Percentiles rank a stretch among this genome's conserved stretches.
phyloP scores from a whole-genome alignment of 1,284 basidiomycete genomes.

The Wolfiporia cocos region DNA sequence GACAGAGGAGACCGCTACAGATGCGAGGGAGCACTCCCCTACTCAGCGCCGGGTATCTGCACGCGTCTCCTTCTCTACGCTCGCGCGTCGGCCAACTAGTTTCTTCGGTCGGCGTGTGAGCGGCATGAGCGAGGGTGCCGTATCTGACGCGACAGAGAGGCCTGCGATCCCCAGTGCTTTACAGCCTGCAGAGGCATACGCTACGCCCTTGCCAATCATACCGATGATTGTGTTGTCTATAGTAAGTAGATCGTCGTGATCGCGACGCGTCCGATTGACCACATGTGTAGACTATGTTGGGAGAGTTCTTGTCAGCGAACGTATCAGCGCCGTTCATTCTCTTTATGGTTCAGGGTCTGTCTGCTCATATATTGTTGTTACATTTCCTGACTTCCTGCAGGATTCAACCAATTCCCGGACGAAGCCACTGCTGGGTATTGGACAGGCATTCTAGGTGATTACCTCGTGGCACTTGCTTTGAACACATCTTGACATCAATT shows the following conservation, averaged over 20 bases:
- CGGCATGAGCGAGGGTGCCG: conserved; percentile 19
- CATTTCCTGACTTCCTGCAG: conserved; percentile 30
- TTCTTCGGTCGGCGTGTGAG: conserved; percentile 20
- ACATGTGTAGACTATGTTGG: conserved; percentile 74
- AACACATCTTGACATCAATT: not conserved
- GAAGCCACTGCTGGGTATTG: conserved; percentile 81
- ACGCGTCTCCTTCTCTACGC: conserved; percentile 21
- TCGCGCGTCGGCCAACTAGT: conserved; percentile 19
- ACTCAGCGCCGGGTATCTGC: conserved; percentile 8
- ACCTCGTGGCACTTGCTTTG: not conserved
- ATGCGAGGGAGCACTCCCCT: conserved; percentile 5
- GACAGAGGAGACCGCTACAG: conserved; percentile 12
- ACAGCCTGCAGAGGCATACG: conserved; percentile 53
- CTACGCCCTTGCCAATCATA: conserved; percentile 80
- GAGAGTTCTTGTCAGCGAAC: conserved; percentile 89
- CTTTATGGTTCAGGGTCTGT: conserved; percentile 86
- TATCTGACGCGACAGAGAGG: conserved; percentile 31
- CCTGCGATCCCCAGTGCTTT: conserved; percentile 74
- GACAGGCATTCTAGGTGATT: conserved; percentile 74
- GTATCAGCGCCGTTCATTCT: conserved; percentile 85
- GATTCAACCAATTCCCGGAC: conserved; percentile 57
- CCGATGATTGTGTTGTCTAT: conserved; percentile 91
- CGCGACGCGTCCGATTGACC: not conserved
- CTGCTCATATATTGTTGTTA: too few species aligned
- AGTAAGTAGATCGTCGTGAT: conserved; percentile 38